These are phyloP conservation scores for Mrakia frigida DNA, from an alignment of 768 basidiomycete species.

Conservation along the genomic window DNA sequence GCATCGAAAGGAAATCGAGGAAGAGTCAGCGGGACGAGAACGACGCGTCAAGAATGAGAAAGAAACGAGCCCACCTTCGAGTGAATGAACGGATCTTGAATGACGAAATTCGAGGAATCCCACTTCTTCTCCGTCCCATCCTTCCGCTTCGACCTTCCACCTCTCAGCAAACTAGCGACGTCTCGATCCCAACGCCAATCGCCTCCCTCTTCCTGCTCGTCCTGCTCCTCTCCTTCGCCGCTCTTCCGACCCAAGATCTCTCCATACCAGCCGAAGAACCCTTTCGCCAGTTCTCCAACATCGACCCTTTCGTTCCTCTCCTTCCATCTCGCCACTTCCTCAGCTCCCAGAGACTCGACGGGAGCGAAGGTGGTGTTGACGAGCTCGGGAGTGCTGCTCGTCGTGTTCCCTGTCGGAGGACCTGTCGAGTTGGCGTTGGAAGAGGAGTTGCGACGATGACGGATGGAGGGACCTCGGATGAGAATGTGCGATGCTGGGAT, in stretches of 20 bases:
- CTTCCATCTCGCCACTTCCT: conserved; percentile 5
- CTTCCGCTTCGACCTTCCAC: conserved; percentile 7
- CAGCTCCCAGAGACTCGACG: conserved; percentile 13
- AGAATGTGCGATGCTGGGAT: conserved; percentile 10
- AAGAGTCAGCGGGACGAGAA: neutral
- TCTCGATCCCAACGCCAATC: conserved; percentile 8
- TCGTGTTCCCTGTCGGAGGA: neutral
- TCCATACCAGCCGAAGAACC: conserved; percentile 18
- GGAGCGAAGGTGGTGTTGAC: conserved; percentile 28
- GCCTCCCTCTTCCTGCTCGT: neutral
- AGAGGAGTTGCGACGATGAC: neutral
- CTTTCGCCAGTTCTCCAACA: conserved; percentile 11
- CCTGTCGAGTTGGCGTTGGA: conserved; percentile 3
- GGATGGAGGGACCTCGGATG: conserved; percentile 10
- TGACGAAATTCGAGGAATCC: neutral
- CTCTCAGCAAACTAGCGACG: conserved; percentile 2
- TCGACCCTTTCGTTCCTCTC: conserved; percentile 9
- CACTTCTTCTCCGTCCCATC: conserved; percentile 3
- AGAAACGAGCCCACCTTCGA: conserved; percentile 12
- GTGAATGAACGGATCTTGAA: conserved; percentile 23
- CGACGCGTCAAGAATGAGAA: neutral
- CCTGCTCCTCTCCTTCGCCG: neutral
- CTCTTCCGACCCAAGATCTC: neutral
- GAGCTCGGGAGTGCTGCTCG: neutral
- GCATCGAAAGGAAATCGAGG: neutral